These are phyloP conservation scores for Prunus persica DNA, from an alignment of 306 rosid genomes.

Conservation along the genomic window Prunus_persica_NCBIv2 NC_034010.1:24206001-24206500, in stretches of 20 bases:
- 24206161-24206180: too few relatives aligned
- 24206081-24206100: background rate
- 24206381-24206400: background rate
- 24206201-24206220: accelerated
- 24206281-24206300: background rate
- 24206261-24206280: background rate
- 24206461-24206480: too few relatives aligned
- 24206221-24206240: background rate
- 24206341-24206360: background rate
- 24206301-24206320: background rate
- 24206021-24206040: background rate
- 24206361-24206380: too few relatives aligned
- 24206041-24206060: background rate
- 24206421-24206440: background rate
- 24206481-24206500: too few relatives aligned
- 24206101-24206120: background rate
- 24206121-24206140: too few relatives aligned
- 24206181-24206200: too few relatives aligned
- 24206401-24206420: background rate
- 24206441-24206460: too few relatives aligned
- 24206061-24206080: background rate
- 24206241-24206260: background rate
- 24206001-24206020: background rate
- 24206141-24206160: too few relatives aligned
- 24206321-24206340: background rate